Evolutionary conservation across 495 filamentous ascomycete genomes (phyloP).

Genomic region (Penicillium silybi): DNA sequence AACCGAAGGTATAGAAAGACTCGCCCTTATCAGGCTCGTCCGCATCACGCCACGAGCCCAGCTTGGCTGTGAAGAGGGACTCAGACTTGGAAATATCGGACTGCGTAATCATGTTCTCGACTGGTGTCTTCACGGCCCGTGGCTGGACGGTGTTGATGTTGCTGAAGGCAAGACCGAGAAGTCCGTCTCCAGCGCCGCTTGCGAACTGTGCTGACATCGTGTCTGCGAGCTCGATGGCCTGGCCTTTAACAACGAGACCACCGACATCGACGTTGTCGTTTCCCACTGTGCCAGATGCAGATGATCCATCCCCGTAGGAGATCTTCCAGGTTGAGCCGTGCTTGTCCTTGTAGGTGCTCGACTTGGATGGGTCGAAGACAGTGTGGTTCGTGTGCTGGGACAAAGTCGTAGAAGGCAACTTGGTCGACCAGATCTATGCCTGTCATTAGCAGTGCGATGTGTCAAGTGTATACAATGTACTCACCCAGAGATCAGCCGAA

Average conservation of each 20-base stretch:
- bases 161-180: slow-evolving; percentile 68
- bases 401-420: slow-evolving; percentile 40
- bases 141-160: slow-evolving; percentile 68
- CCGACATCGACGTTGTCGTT: slow-evolving; percentile 66
- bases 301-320: slow-evolving; percentile 68
- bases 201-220: slow-evolving; percentile 60
- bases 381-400: slow-evolving; percentile 42
- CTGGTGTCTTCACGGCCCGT: slow-evolving; percentile 57
- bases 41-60: slow-evolving; percentile 60
- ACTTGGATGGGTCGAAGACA: slow-evolving; percentile 53
- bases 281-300: slow-evolving; percentile 66
- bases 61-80: slow-evolving; percentile 71
- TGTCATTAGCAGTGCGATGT: not conserved
- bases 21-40: slow-evolving; percentile 51
- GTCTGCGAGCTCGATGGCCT: slow-evolving; percentile 67
- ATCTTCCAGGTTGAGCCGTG: slow-evolving; percentile 61
- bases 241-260: slow-evolving; percentile 62
- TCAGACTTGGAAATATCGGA: slow-evolving; percentile 56
- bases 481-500: slow-evolving; percentile 74
- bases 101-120: slow-evolving; percentile 73
- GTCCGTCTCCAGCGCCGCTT: slow-evolving; percentile 60
- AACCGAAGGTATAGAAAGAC: slow-evolving; percentile 79
- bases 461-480: slow-evolving; percentile 7
- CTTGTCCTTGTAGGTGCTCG: slow-evolving; percentile 55
- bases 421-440: slow-evolving; percentile 58